Evolutionary conservation across 2,329 filamentous ascomycete genomes (phyloP), one percentile per base, ranked within the genome.

Genomic region (Zalaria sp.): DNA sequence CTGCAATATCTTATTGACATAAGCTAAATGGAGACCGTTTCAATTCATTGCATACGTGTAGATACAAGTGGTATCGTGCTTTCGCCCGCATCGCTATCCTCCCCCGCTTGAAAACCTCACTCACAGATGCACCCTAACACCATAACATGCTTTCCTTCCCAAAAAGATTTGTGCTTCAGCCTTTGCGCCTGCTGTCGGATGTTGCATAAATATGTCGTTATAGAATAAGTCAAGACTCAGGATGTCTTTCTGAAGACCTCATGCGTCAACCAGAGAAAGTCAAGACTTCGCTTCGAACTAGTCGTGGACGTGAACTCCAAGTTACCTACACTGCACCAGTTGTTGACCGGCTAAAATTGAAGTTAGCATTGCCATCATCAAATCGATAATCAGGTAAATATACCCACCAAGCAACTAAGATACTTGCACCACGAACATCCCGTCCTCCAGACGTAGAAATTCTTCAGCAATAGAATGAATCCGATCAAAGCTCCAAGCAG

Each of bases 401-500:
- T 27, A 80, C 85, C 75, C 68, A 91, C 85, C 65, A 98, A 65
- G 57, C 91, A 98, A 59, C 83, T 93, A 52, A 98, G 64, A 56
- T 93, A 91, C 67, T 93, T 91, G 70, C 91, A 98, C 91, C 91
- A 98, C 7, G 65, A 69, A 61, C 91, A 98, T 27, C 73, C 79
- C 38, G 77, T 77, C 45, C 75, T 73, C 59, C 81, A 79, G 48
- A 75, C 75, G 64, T 96, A 96, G 59, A 98, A 98, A 65, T 95
- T 91, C 57, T 87, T 79, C 46, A 96, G 61, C 41, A 98, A 68
- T 36, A 95, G 65, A 46, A 94, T 83, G 58, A 96, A 95, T 1
- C 81, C 81, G 34, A 93, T 73, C 31, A 94, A 69, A 29, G 88
- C 82, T n/a, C 79, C 73, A 5, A 94, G 73, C 40, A 98, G 66